Evolutionary conservation across 2,329 filamentous ascomycete genomes (phyloP).

Genomic region (Chalara sp.): DNA sequence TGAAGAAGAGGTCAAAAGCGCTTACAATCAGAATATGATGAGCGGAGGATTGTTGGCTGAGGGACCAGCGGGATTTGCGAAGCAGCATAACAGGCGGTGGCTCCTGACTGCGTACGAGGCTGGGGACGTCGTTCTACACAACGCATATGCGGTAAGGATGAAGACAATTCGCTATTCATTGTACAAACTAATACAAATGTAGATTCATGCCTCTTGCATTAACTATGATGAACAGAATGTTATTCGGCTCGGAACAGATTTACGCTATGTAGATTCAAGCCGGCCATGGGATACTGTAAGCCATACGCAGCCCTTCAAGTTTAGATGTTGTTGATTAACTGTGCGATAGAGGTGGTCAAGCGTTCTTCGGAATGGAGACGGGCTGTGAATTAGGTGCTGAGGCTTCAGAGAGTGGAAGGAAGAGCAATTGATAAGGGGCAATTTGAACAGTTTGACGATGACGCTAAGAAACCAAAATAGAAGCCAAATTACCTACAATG

Average conservation of each 20-base stretch:
- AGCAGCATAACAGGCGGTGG: conserved; percentile 22
- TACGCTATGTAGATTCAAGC: not conserved
- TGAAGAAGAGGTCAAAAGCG: conserved; percentile 42
- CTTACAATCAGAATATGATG: conserved; percentile 56
- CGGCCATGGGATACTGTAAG: not conserved
- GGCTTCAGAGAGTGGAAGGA: too few relatives aligned
- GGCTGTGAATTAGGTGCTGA: too few relatives aligned
- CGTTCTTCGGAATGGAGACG: too few relatives aligned
- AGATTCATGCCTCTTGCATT: not conserved
- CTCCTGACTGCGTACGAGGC: conserved; percentile 31
- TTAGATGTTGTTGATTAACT: too few relatives aligned
- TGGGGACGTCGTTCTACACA: conserved; percentile 36
- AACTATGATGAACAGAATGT: not conserved
- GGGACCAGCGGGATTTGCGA: conserved; percentile 30
- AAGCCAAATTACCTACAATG: too few relatives aligned
- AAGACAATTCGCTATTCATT: not conserved
- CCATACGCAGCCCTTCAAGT: too few relatives aligned
- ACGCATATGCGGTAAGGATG: conserved; percentile 27
- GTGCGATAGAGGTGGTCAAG: too few relatives aligned
- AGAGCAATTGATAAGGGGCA: too few relatives aligned
- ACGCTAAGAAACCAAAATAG: too few relatives aligned
- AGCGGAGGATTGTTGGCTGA: conserved; percentile 45
- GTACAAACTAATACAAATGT: not conserved
- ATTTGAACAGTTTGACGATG: too few relatives aligned
- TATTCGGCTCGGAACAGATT: not conserved